These are phyloP conservation scores for Globisporangium orthogonon DNA, from an alignment of 352 stramenopile genomes.

Conservation along the genomic window DNA sequence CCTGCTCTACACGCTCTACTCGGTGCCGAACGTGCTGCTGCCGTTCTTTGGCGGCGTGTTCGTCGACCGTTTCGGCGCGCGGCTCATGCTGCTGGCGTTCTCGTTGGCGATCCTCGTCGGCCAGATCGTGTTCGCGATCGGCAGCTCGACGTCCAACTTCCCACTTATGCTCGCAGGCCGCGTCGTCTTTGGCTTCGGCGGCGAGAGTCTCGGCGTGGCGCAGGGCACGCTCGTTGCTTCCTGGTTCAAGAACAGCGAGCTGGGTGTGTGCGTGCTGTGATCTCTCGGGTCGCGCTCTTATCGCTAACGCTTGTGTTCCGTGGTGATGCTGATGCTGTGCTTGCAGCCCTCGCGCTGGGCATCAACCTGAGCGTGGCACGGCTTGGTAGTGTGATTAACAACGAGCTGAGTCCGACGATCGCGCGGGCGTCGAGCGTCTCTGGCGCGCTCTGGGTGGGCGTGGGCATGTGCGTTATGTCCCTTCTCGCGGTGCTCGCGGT, in stretches of 20 bases:
- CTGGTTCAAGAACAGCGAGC: slow-evolving; percentile 92
- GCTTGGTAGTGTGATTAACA: slow-evolving; percentile 91
- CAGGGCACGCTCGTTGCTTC: slow-evolving; percentile 86
- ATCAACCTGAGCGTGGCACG: slow-evolving; percentile 90
- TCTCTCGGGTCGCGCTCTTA: neutral
- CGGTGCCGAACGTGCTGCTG: slow-evolving; percentile 89
- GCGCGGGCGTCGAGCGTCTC: slow-evolving; percentile 58
- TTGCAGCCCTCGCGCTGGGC: slow-evolving; percentile 83
- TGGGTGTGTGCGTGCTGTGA: slow-evolving; percentile 25
- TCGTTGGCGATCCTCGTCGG: slow-evolving; percentile 74
- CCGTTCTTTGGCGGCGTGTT: slow-evolving; percentile 92
- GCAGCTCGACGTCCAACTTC: slow-evolving; percentile 71
- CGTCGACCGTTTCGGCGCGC: slow-evolving; percentile 85
- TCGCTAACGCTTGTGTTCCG: neutral
- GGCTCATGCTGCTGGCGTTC: slow-evolving; percentile 84
- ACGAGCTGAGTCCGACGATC: slow-evolving; percentile 81
- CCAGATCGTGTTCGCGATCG: slow-evolving; percentile 86
- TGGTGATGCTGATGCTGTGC: neutral
- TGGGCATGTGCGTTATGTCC: slow-evolving; percentile 71
- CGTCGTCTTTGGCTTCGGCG: slow-evolving; percentile 90
- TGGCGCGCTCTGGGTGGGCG: slow-evolving; percentile 81
- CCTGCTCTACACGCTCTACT: slow-evolving; percentile 92
- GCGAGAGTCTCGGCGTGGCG: slow-evolving; percentile 88
- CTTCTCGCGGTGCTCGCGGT: slow-evolving; percentile 67
- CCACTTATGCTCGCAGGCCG: slow-evolving; percentile 81